Base-by-base conservation (phyloP, 2,329 filamentous ascomycete species). In the Graphilbum sp. region DNA sequence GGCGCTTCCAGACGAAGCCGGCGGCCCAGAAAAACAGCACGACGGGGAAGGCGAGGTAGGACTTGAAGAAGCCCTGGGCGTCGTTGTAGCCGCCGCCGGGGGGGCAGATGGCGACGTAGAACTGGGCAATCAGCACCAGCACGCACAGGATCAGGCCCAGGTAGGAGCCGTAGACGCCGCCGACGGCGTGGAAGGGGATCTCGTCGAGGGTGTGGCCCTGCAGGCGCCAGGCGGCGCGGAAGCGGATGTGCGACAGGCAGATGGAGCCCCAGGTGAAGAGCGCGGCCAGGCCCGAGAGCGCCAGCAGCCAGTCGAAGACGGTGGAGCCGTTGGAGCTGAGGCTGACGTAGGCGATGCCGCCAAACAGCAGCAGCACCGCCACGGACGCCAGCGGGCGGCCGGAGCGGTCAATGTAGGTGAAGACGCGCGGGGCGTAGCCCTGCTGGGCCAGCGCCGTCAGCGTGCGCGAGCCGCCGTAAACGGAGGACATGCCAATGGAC, bases 241-340 rank as follows among this genome's bases (percentile, higher is more conserved):
- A 79, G 34, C 72, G 69, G 50, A 79, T 78, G 51, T 79, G 73
- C 0, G 72, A 64, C 3, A 73, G 55, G 53, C 72, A 78, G 51
- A 78, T 74, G 41, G 66, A 77, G 16, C 67, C 75, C 76, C 76
- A 83, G 11, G 75, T 75, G 52, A 79, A 79, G 32, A 82, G 62
- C 12, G 72, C 69, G 11, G 70, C 68, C 5, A 82, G 60, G 37
- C 72, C 76, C 0, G 74, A 78, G 15, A 82, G 58, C 9, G 75
- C 70, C 20, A 72, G 63, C 4, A 83, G 64, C 78, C 78, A 82
- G 48, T 67, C 61, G 41, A 82, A 79, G 18, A 79, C 64, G 0
- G 55, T 57, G 2, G 50, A 52, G 18, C 69, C 68, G 1, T 57
- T 57, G 0, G 57, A 48, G 34, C 55, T 51, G 20, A 72, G 52